Conservation (phyloP, 2,329 filamentous ascomycete species). For the Stenocarpella maydis region DNA sequence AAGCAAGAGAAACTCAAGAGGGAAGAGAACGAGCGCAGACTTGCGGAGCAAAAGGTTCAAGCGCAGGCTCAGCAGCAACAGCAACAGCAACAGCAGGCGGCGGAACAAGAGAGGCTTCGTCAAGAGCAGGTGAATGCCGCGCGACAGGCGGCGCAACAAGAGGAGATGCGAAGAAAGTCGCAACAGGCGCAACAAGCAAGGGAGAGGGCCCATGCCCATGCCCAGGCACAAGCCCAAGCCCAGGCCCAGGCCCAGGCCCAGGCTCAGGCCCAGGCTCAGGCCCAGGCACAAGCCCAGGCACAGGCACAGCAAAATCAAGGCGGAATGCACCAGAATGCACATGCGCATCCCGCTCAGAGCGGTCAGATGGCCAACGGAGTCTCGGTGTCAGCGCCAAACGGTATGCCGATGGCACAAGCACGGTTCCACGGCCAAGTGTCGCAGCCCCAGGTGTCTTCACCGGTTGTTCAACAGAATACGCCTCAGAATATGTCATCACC, state of each 20-base stretch:
- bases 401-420: conserved; percentile 50
- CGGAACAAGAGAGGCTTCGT: conserved; percentile 49
- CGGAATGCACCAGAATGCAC: conserved; percentile 50
- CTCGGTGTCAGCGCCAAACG: conserved; percentile 39
- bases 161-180: conserved; percentile 47
- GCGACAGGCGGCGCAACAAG: conserved; percentile 41
- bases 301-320: conserved; percentile 44
- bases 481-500: conserved; percentile 73
- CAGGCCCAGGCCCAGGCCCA: conserved; percentile 38
- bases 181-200: conserved; percentile 45
- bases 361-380: conserved; percentile 54
- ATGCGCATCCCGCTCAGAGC: conserved; percentile 54
- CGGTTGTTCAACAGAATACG: conserved; percentile 68
- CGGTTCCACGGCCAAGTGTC: conserved; percentile 65
- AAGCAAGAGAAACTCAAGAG: conserved; percentile 78
- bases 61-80: conserved; percentile 55
- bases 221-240: conserved; percentile 47
- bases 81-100: conserved; percentile 52
- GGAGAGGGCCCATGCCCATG: conserved; percentile 43
- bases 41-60: conserved; percentile 58
- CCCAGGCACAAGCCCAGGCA: conserved; percentile 42
- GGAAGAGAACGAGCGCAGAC: conserved; percentile 64
- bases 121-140: conserved; percentile 46
- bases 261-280: conserved; percentile 45
- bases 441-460: conserved; percentile 73